A percentile compares a stretch with the other conserved stretches of the same genome.
These are phyloP conservation scores for Blastobotrys petasosporus DNA, from an alignment of 1,139 yeast genomes.

Conservation along the genomic window DNA sequence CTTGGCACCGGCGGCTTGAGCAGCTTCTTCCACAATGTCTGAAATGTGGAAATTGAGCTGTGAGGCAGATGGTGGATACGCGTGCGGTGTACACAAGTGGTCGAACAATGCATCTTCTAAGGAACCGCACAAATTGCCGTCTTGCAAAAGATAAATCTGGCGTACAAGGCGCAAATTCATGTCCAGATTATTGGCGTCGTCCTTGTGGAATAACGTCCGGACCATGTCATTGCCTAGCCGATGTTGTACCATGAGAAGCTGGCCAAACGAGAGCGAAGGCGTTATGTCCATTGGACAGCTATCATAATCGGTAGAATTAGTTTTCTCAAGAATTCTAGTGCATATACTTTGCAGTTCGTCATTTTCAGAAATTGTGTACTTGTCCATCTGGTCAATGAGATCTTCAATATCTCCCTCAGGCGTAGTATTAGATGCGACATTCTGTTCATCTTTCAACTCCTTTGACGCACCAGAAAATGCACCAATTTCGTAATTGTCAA, in stretches of 20 bases:
- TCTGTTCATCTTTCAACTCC: no score
- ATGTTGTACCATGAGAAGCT: slow-evolving; percentile 16
- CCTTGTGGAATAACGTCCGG: slow-evolving; percentile 13
- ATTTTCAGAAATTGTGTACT: neutral
- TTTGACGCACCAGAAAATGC: no score
- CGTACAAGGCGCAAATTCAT: slow-evolving; percentile 16
- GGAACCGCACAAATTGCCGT: slow-evolving; percentile 17
- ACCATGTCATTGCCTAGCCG: slow-evolving; percentile 18
- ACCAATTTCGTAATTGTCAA: neutral
- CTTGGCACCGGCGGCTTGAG: slow-evolving; percentile 5
- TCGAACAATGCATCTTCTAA: slow-evolving; percentile 20
- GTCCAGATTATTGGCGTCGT: slow-evolving; percentile 10
- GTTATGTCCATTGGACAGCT: slow-evolving; percentile 18
- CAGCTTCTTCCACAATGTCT: slow-evolving; percentile 15
- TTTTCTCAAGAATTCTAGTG: slow-evolving; percentile 9
- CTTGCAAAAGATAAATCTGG: slow-evolving; percentile 15
- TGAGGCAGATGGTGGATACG: slow-evolving; percentile 21
- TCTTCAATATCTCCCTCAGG: neutral
- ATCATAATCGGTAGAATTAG: neutral
- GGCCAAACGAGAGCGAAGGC: slow-evolving; percentile 16
- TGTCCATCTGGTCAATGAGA: slow-evolving; percentile 8
- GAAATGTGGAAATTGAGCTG: slow-evolving; percentile 18
- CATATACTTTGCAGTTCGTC: slow-evolving; percentile 13
- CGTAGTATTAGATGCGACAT: no score
- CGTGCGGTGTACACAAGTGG: slow-evolving; percentile 4